Conservation (phyloP, 2,329 filamentous ascomycete species). For the Pseudogymnoascus destructans region DNA sequence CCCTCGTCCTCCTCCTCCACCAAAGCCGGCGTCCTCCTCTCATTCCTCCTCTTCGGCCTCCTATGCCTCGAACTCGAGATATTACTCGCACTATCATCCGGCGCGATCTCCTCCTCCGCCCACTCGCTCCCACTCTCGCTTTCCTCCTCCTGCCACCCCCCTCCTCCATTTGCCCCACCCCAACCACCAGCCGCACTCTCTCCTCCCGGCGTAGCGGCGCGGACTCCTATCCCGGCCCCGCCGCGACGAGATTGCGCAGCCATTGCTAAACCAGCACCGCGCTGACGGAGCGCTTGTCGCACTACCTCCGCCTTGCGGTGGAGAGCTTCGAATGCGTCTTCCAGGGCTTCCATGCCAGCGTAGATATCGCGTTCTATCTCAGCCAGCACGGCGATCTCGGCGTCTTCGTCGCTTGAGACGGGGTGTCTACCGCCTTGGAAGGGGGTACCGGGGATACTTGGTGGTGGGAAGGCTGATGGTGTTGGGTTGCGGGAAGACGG, state of each 20-base stretch:
- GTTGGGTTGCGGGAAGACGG: neutral
- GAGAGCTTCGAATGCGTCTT: conserved; percentile 87
- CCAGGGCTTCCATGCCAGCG: conserved; percentile 81
- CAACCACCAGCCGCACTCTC: conserved; percentile 16
- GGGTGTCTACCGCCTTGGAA: conserved; percentile 32
- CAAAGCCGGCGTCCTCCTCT: conserved; percentile 57
- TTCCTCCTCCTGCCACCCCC: conserved; percentile 24
- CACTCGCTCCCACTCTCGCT: conserved; percentile 26
- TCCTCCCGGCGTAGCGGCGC: conserved; percentile 31
- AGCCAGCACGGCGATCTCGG: conserved; percentile 76
- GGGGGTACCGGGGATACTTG: conserved; percentile 27
- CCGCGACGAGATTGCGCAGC: conserved; percentile 22
- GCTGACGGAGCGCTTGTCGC: conserved; percentile 64
- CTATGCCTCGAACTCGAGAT: conserved; percentile 58
- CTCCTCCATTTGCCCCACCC: conserved; percentile 21
- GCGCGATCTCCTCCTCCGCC: conserved; percentile 48
- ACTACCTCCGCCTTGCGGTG: conserved; percentile 75
- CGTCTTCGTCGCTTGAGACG: conserved; percentile 86
- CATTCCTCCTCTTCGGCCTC: conserved; percentile 52
- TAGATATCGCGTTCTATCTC: conserved; percentile 92
- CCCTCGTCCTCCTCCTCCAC: conserved; percentile 55
- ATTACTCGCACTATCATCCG: conserved; percentile 71
- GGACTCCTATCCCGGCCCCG: conserved; percentile 23
- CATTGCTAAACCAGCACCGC: conserved; percentile 56
- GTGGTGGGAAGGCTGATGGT: conserved; percentile 45